Percentiles rank a stretch among this genome's conserved stretches.
These are phyloP conservation scores for Fraxinus ornus DNA, from an alignment of 305 asterid species.

Conservation along the genomic window DNA sequence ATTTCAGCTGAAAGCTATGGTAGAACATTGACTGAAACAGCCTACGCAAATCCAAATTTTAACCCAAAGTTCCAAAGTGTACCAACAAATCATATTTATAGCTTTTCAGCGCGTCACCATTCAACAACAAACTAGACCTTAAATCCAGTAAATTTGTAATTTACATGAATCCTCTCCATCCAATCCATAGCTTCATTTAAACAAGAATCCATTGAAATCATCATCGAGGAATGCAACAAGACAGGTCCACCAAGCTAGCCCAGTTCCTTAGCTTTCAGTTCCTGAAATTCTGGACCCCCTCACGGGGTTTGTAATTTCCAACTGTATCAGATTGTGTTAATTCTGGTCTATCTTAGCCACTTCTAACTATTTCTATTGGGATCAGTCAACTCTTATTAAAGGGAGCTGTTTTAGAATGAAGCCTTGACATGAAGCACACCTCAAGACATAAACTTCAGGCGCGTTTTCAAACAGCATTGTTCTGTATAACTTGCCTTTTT, in stretches of 20 bases:
- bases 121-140: background rate
- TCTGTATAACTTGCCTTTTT: background rate
- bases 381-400: background rate
- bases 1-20: background rate
- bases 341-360: background rate
- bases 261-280: background rate
- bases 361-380: background rate
- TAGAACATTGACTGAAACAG: background rate
- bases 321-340: background rate
- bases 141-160: background rate
- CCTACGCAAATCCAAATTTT: background rate
- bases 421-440: background rate
- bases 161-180: background rate
- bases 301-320: background rate
- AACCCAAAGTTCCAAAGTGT: background rate
- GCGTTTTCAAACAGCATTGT: background rate
- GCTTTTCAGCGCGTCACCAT: background rate
- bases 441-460: background rate
- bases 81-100: background rate
- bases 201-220: background rate
- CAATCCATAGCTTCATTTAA: background rate
- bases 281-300: background rate
- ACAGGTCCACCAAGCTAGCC: background rate
- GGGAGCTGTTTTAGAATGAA: background rate
- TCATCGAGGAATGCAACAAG: background rate